A percentile compares a stretch with the other conserved stretches of the same genome.
phyloP scores from a whole-genome alignment of 2,329 filamentous ascomycete species.

The Myrmaecium sp. region DNA sequence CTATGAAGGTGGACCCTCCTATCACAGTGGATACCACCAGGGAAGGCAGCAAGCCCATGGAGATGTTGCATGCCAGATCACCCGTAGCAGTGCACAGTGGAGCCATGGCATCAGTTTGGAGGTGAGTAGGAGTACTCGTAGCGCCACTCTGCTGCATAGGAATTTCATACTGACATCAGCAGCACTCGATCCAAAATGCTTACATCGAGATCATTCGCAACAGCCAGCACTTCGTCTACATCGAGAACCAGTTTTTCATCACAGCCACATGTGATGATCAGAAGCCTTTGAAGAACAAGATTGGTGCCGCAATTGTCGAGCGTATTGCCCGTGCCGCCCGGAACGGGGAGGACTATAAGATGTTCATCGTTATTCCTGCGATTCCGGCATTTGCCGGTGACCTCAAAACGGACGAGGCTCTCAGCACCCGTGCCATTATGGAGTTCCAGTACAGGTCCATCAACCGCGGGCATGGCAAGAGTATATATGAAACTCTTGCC shows the following conservation, averaged over 20 bases:
- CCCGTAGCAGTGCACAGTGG: slow-evolving; percentile 34
- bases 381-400: slow-evolving; percentile 74
- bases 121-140: slow-evolving; percentile 19
- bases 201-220: slow-evolving; percentile 57
- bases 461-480: slow-evolving; percentile 51
- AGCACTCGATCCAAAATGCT: slow-evolving; percentile 72
- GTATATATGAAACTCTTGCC: slow-evolving; percentile 56
- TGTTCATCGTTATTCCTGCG: slow-evolving; percentile 63
- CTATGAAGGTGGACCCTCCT: slow-evolving; percentile 8
- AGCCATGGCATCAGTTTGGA: slow-evolving; percentile 42
- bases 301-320: slow-evolving; percentile 63
- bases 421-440: slow-evolving; percentile 74
- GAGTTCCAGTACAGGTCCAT: slow-evolving; percentile 75
- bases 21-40: slow-evolving; percentile 9
- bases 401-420: slow-evolving; percentile 50
- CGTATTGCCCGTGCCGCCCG: slow-evolving; percentile 55
- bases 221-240: slow-evolving; percentile 59
- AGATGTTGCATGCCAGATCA: slow-evolving; percentile 17
- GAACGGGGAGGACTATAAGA: slow-evolving; percentile 49
- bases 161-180: slow-evolving; percentile 5
- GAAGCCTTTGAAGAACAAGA: slow-evolving; percentile 57
- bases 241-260: slow-evolving; percentile 82
- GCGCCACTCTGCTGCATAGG: background rate
- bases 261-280: slow-evolving; percentile 58
- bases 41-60: slow-evolving; percentile 9